Evolutionary conservation across 2,329 filamentous ascomycete species (phyloP).

Genomic region (Cordyceps tenuipes): DNA sequence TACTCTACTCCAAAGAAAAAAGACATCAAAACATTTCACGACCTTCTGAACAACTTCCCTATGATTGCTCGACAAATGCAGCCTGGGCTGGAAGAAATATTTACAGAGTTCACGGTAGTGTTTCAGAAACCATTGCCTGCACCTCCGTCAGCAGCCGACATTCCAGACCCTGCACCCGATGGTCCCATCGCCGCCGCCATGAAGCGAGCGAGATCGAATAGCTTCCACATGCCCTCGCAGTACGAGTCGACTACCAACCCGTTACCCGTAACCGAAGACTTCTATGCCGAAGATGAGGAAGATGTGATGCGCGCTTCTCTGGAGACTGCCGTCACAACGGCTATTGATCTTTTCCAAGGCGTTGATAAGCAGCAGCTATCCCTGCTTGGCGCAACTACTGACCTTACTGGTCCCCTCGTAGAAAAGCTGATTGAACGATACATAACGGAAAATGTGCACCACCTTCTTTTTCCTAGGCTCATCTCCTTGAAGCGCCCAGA

Average conservation of each 20-base stretch:
- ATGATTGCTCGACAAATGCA: constrained; percentile 97
- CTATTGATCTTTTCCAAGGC: constrained; percentile 90
- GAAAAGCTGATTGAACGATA: constrained; percentile 94
- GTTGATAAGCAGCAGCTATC: constrained; percentile 96
- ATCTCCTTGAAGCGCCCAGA: constrained; percentile 70
- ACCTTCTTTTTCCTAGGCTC: constrained; percentile 76
- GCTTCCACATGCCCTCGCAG: constrained; percentile 26
- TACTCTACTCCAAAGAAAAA: constrained; percentile 57
- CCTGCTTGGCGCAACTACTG: constrained; percentile 82
- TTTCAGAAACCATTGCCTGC: constrained; percentile 79
- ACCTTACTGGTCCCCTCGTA: constrained; percentile 83
- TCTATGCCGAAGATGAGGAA: constrained; percentile 83
- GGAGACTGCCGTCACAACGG: constrained; percentile 85
- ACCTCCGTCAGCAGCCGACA: constrained; percentile 53
- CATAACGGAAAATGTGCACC: constrained; percentile 85
- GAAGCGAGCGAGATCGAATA: constrained; percentile 47
- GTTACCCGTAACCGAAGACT: constrained; percentile 49
- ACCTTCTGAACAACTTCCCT: constrained; percentile 83
- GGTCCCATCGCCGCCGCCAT: constrained; percentile 48
- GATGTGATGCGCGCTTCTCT: constrained; percentile 80
- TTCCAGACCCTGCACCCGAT: constrained; percentile 50
- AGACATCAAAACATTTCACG: constrained; percentile 82
- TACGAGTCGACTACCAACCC: constrained; percentile 19
- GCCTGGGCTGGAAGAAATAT: constrained; percentile 76
- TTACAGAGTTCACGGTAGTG: constrained; percentile 78